Evolutionary conservation across 2,329 filamentous ascomycete genomes (phyloP), one percentile per base, ranked within the genome.

Genomic region (Pezicula rhizophila): DNA sequence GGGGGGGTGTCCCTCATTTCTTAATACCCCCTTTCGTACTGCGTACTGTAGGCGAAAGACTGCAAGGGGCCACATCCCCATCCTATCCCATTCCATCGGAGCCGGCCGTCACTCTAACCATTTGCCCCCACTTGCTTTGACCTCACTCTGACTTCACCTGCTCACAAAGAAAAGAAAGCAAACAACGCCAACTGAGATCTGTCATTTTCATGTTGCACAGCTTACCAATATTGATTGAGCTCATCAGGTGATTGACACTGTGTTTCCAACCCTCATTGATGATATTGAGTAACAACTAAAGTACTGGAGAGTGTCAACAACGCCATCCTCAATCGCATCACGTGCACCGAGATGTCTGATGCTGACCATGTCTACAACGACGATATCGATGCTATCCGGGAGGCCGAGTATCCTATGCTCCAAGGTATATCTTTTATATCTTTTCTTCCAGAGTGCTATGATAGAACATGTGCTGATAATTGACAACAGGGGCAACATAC

Each of bases 331-430:
- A 15, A 20, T 23, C 10, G 11, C 26, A 39, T 46, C 45, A 46
- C 35, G 34, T 46, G 34, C 35, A 2, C 5, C 20, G 23, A 37
- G 5, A 46, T 46, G 45, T 18, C 35, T 26, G 17, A 26, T 15
- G 25, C 11, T 11, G 8, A 18, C 7, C n/a, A 34, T 25, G 18
- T 23, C 26, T 87, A 87, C 62, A 79, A 85, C 62, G 63, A 64
- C 49, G 67, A 66, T 15, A 72, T 87, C 15, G 79, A 85, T 61
- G 61, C 61, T n/a, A 70, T 85, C 26, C 73, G 82, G 50, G 65
- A 71, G 10, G 61, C 61, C 17, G 82, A 87, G 57, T 87, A 79
- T 63, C 83, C 84, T 23, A 84, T 85, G 80, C 70, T 87, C 28
- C 69, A 76, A 68, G 81, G 84, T 83, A 60, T 47, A 59, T 50